phyloP scores from a whole-genome alignment of 2,329 filamentous ascomycete genomes.

The Stenocarpella maydis region DNA sequence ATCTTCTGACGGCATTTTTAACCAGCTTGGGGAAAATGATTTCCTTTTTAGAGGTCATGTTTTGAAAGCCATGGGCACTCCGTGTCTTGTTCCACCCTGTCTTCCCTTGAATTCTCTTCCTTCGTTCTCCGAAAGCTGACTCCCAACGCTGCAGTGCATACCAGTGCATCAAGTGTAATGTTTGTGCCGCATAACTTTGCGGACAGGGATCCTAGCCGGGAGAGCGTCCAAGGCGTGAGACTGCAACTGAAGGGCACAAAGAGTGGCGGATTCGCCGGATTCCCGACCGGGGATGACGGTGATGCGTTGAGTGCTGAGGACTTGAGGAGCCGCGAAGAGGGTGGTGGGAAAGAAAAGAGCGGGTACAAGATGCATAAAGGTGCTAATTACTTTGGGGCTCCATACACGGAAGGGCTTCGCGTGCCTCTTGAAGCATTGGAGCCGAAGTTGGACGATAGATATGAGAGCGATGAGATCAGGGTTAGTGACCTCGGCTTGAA shows the following conservation, averaged over 20 bases:
- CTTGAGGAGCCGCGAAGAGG: conserved; percentile 24
- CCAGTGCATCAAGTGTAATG: conserved; percentile 48
- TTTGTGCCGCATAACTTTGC: conserved; percentile 51
- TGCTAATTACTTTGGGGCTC: conserved; percentile 37
- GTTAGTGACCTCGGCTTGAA: conserved; percentile 37
- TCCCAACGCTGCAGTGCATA: conserved; percentile 37
- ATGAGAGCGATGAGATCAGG: conserved; percentile 34
- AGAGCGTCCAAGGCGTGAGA: conserved; percentile 40
- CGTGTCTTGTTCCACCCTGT: no score
- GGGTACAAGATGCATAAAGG: conserved; percentile 32
- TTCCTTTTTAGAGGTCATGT: no score
- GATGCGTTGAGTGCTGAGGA: conserved; percentile 9
- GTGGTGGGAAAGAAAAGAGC: not conserved
- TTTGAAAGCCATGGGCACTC: no score
- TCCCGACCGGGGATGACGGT: conserved; percentile 10
- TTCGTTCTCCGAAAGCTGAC: no score
- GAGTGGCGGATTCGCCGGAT: conserved; percentile 35
- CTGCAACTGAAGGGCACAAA: conserved; percentile 35
- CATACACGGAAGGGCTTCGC: conserved; percentile 33
- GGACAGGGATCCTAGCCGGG: conserved; percentile 46
- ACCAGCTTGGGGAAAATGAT: no score
- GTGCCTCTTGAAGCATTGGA: conserved; percentile 33
- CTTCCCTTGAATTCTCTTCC: no score
- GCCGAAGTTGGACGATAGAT: conserved; percentile 28
- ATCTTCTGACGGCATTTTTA: no score